Percentiles rank a stretch among this genome's conserved stretches.
Conservation (phyloP, 1,139 yeast genomes). For the Kluyveromyces sp. region DNA sequence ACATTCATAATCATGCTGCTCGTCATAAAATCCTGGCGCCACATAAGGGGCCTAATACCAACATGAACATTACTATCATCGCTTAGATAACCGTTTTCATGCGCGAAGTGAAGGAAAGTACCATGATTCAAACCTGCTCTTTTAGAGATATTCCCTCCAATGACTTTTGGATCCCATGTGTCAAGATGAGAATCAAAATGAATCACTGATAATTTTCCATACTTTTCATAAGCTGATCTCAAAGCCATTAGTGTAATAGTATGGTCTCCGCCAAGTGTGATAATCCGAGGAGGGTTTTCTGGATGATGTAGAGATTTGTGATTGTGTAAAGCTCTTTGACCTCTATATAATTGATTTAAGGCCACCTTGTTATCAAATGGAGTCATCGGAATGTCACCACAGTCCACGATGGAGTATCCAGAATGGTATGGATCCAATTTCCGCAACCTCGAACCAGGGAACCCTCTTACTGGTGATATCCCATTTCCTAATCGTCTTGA, state of each 20-base stretch:
- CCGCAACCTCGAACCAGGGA: conserved; percentile 27
- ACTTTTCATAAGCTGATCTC: conserved; percentile 43
- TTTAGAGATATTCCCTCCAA: conserved; percentile 49
- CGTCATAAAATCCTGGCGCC: conserved; percentile 29
- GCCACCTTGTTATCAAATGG: conserved; percentile 54
- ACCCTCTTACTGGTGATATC: conserved; percentile 35
- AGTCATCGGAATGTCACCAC: conserved; percentile 54
- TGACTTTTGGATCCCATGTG: conserved; percentile 49
- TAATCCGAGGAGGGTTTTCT: conserved; percentile 33
- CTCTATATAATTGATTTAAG: conserved; percentile 48
- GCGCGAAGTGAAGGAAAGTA: conserved; percentile 48
- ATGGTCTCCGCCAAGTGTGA: conserved; percentile 56
- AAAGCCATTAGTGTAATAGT: conserved; percentile 47
- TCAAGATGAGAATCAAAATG: conserved; percentile 56
- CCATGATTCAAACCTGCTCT: conserved; percentile 53
- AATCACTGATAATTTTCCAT: conserved; percentile 41
- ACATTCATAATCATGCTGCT: conserved; percentile 39
- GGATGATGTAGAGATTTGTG: conserved; percentile 29
- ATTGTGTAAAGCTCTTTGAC: conserved; percentile 42
- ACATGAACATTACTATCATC: conserved; percentile 35
- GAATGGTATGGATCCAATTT: conserved; percentile 40
- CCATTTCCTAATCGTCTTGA: conserved; percentile 47
- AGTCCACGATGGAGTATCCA: conserved; percentile 50
- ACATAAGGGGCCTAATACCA: conserved; percentile 33
- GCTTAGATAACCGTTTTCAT: conserved; percentile 45